Evolutionary conservation across 164 flowering plant species (phyloP), one percentile per base, ranked within the genome.

Genomic region (Tetracentron sinense): DNA sequence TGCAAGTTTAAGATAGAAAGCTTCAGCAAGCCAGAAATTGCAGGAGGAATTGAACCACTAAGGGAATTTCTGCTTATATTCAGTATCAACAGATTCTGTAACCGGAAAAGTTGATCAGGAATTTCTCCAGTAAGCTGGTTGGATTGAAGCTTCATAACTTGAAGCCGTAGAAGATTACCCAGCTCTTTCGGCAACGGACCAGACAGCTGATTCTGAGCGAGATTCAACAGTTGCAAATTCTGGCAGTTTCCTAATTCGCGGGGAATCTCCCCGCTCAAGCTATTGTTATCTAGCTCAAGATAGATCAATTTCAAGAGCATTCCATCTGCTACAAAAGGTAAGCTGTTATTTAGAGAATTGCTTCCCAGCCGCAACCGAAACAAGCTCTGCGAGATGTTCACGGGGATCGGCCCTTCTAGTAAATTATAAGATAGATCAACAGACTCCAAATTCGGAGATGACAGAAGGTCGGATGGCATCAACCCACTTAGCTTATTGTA

Each of bases 201-300:
- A 1, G 62, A 42, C 16, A 89, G 62, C 1, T 56, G 1, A 69
- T 89, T 89, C 46, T 69, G 54, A 27, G 84, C 88, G 58, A 89
- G 73, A 62, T 80, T 78, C 79, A 89, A 61, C 64, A 85, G 69
- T 1, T 77, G 65, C 67, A 89, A 68, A 8, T 50, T 77, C 69
- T 23, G 35, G 66, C 87, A 89, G 7, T 31, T 62, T 12, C 82
- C 82, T 71, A 89, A 42, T 47, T 78, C 77, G 2, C 56, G 20
- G 29, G 92, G 92, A 55, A 89, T 70, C 7, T 44, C 12, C 31
- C 87, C 89, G 10, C 35, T 64, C 67, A 89, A 67, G 22, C 27
- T 69, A 61, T 89, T 89, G 64, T 71, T 74, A 0, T 80, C 85
- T 67, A 85, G 66, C 72, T 89, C 96, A 68, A 89, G 64, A 71